phyloP scores from a whole-genome alignment of 148 eudicot species.

The Simmondsia chinensis region DNA sequence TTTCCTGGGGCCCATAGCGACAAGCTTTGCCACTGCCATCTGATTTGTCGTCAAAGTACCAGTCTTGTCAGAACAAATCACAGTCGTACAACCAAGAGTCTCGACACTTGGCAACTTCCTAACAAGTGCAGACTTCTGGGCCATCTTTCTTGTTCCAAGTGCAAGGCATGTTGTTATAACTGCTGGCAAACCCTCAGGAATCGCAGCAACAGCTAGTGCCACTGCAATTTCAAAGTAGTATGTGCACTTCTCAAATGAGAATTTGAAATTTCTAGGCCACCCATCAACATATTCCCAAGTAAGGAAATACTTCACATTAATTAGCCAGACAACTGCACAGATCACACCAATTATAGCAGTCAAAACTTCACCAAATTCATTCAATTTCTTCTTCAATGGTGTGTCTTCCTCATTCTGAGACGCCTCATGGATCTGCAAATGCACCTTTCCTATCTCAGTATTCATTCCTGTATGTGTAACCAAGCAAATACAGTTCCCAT shows the following conservation, averaged over 20 bases:
- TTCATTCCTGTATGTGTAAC: slow-evolving; percentile 59
- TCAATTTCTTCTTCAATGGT: slow-evolving; percentile 66
- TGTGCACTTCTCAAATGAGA: slow-evolving; percentile 76
- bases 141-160: slow-evolving; percentile 75
- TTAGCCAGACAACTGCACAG: slow-evolving; percentile 61
- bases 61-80: slow-evolving; percentile 75
- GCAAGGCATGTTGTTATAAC: slow-evolving; percentile 84
- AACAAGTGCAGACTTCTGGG: slow-evolving; percentile 75
- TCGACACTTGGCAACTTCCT: slow-evolving; percentile 75
- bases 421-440: slow-evolving; percentile 70
- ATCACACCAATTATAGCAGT: slow-evolving; percentile 57
- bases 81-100: slow-evolving; percentile 78
- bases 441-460: slow-evolving; percentile 68
- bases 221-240: slow-evolving; percentile 78
- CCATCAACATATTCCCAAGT: slow-evolving; percentile 66
- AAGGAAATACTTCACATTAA: slow-evolving; percentile 67
- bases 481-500: slow-evolving; percentile 59
- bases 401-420: slow-evolving; percentile 57
- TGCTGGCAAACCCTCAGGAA: slow-evolving; percentile 81
- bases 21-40: slow-evolving; percentile 68
- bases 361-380: slow-evolving; percentile 68
- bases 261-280: slow-evolving; percentile 62
- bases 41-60: slow-evolving; percentile 81
- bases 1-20: slow-evolving; percentile 41
- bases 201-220: slow-evolving; percentile 78